Conservation (phyloP, 768 basidiomycete species). For the Terana coerulea region DNA sequence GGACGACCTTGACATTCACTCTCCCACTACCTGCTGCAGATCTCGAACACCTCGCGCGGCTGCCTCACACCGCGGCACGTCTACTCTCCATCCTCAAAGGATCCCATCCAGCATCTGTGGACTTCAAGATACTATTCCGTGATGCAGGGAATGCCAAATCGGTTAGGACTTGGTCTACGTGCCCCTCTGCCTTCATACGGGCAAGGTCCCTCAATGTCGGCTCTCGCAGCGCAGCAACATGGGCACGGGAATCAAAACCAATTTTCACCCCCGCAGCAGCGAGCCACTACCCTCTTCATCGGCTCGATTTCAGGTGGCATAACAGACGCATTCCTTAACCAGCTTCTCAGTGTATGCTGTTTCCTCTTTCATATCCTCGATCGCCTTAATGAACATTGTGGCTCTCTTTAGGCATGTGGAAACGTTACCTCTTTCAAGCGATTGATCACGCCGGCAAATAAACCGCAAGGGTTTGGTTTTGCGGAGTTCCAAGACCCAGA, state of each 20-base stretch:
- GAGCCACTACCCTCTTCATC: constrained; percentile 79
- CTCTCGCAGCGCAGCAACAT: constrained; percentile 84
- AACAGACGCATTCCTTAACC: constrained; percentile 75
- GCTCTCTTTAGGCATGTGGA: constrained; percentile 74
- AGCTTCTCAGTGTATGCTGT: constrained; percentile 71
- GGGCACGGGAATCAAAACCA: constrained; percentile 27
- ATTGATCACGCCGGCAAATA: constrained; percentile 86
- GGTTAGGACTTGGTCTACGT: constrained; percentile 86
- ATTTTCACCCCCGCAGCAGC: constrained; percentile 66
- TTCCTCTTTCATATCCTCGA: neutral
- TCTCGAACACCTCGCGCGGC: neutral
- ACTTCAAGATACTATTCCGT: neutral
- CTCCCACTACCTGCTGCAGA: neutral
- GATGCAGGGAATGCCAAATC: constrained; percentile 70
- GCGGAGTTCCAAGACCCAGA: constrained; percentile 95
- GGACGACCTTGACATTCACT: neutral
- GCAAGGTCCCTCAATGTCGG: constrained; percentile 89
- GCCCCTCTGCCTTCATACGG: constrained; percentile 84
- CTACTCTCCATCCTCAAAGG: neutral
- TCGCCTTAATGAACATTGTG: neutral
- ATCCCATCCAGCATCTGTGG: constrained; percentile 2
- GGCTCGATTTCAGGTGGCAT: constrained; percentile 95
- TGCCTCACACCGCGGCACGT: neutral
- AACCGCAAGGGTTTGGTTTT: constrained; percentile 96
- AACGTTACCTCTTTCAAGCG: constrained; percentile 88